Base-by-base conservation (phyloP, 1,284 basidiomycete genomes). In the Pholiota adiposa region DNA sequence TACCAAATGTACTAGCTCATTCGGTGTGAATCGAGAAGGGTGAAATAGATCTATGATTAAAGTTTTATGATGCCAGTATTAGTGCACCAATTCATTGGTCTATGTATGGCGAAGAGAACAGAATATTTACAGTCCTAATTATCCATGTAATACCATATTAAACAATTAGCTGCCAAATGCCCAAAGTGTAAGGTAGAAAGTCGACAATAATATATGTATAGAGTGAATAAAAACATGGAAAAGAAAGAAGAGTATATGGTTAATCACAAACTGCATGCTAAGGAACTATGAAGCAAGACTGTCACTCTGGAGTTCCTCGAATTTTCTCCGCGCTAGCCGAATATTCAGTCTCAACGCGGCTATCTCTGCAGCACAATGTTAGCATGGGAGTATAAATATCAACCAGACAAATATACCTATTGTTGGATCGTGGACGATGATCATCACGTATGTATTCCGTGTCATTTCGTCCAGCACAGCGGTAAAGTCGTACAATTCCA, bases 381-480 rank as follows among this genome's bases (percentile, higher is more conserved):
- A 56, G 31, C 19, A 34, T 41, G 34, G 23, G 16, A 16, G 14
- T 49, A 11, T 54, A 43, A 12, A 29, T 16, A n/a, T 40, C 46
- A 36, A 55, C 7, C 48, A 60, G 52, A 27, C 21, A 25, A 33
- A 51, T 85, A 65, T 66, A 95, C 95, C 91, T 68, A 97, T 90
- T 69, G 88, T 85, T 0, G 93, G 92, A 72, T 97, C 89, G 61
- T 94, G 90, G 9, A 94, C 89, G 34, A 99, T 85, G 60, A 97
- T 85, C 70, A 99, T 81, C 58, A 98, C 90, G 69, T 96, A 98
- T 0, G 97, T 98, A 74, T 97, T 98, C 67, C 87, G 85, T 12
- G 97, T 98, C 77, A 99, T 83, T 67, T 93, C 91, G 68, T 98
- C 96, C 49, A 99, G 84, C n/a, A 97, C 93, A 1, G 96, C 94